A percentile compares a stretch with the other conserved stretches of the same genome.
phyloP scores from a whole-genome alignment of 768 basidiomycete genomes.

The Postia placenta region DNA sequence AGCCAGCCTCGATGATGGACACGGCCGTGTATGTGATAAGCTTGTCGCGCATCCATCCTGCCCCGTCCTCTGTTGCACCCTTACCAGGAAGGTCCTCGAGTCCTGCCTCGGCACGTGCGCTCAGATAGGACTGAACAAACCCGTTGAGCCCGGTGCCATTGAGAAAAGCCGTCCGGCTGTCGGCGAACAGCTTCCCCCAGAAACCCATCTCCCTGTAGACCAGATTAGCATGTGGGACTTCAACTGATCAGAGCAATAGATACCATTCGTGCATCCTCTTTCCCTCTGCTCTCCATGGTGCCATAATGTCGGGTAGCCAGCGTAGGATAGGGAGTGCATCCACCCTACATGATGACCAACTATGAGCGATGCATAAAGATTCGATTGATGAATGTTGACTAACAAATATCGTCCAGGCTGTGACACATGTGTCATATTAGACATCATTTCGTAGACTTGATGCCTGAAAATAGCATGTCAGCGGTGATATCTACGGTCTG shows the following conservation, averaged over 20 bases:
- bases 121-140: constrained; percentile 1
- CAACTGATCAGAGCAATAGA: not conserved
- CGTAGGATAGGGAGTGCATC: constrained; percentile 24
- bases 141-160: not conserved
- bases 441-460: constrained; percentile 22
- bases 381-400: not conserved
- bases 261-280: constrained; percentile 23
- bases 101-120: constrained; percentile 17
- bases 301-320: constrained; percentile 21
- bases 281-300: constrained; percentile 22
- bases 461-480: constrained; percentile 6
- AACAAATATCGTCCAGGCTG: constrained; percentile 24
- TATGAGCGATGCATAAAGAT: not conserved
- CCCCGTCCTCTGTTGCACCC: constrained; percentile 22
- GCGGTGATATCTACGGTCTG: not conserved
- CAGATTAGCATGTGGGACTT: too few species aligned
- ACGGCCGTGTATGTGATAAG: constrained; percentile 25
- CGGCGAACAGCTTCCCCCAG: not conserved
- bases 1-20: constrained; percentile 25
- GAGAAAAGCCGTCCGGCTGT: not conserved
- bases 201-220: constrained; percentile 5
- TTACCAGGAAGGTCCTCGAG: constrained; percentile 20
- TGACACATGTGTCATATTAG: constrained; percentile 18
- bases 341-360: not conserved
- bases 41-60: constrained; percentile 27